phyloP scores from a whole-genome alignment of 148 eudicot species.

The Persicaria maculosa region DNA sequence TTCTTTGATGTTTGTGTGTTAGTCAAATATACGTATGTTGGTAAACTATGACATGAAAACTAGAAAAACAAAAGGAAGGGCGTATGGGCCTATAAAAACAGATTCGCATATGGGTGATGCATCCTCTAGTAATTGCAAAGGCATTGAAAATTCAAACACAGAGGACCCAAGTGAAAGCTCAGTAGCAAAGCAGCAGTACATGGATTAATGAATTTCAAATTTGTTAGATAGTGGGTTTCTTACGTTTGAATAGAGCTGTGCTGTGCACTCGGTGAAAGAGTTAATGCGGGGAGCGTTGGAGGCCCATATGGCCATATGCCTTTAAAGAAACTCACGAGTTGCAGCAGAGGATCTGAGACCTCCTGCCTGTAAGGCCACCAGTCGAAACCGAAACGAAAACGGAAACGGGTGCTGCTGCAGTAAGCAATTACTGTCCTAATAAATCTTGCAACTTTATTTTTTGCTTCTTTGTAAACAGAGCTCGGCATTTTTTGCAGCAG shows the following conservation, averaged over 20 bases:
- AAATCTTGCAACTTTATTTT: neutral
- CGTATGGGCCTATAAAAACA: no score
- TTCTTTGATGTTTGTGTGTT: no score
- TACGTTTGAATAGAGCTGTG: neutral
- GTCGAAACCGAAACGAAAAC: neutral
- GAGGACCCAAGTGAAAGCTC: neutral
- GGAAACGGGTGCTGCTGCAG: no score
- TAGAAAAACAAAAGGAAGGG: no score
- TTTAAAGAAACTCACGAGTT: conserved; percentile 7
- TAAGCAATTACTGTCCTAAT: neutral
- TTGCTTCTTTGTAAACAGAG: neutral
- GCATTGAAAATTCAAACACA: no score
- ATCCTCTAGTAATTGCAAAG: no score
- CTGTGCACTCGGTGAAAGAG: neutral
- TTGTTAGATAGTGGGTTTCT: neutral
- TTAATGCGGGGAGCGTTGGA: conserved; percentile 12
- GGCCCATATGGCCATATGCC: neutral
- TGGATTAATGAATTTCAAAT: no score
- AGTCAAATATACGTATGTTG: no score
- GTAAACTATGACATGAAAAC: no score
- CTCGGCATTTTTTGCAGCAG: conserved; percentile 25
- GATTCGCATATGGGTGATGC: no score
- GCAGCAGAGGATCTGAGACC: conserved; percentile 18
- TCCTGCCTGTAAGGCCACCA: neutral
- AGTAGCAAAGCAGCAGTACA: neutral